Evolutionary conservation across 306 rosid genomes (phyloP).

Genomic region (Rosa rugosa): DNA sequence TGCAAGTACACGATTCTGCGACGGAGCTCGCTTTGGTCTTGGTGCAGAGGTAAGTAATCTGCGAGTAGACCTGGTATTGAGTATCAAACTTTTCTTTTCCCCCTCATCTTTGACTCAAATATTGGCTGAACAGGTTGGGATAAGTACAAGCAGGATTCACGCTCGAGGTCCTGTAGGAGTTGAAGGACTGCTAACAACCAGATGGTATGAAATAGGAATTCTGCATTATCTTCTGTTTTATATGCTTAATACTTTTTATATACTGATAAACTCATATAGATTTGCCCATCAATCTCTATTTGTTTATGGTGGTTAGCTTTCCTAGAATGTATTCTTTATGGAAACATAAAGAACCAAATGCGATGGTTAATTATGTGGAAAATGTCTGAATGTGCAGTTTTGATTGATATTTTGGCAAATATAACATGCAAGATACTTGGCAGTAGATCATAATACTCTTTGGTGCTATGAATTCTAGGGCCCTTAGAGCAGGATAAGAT

Average conservation of each 20-base stretch:
- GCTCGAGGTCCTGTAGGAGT: conserved; percentile 98
- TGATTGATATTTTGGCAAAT: background rate
- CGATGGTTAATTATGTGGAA: background rate
- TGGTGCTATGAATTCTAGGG: background rate
- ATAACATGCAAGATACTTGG: background rate
- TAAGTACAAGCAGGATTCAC: conserved; percentile 74
- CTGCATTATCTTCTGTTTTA: background rate
- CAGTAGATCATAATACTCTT: background rate
- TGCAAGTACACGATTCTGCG: conserved; percentile 74
- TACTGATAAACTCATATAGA: background rate
- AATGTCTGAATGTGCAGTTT: background rate
- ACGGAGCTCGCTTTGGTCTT: conserved; percentile 80
- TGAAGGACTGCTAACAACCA: conserved; percentile 78
- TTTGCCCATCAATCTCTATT: background rate
- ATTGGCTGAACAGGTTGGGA: conserved; percentile 66
- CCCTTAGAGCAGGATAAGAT: background rate
- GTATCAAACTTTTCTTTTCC: conserved; percentile 4
- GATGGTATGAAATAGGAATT: conserved; percentile 58
- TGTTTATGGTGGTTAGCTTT: background rate
- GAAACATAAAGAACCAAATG: background rate
- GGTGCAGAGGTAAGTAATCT: conserved; percentile 67
- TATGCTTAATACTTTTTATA: background rate
- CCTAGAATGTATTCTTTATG: background rate
- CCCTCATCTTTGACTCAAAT: conserved; percentile 16
- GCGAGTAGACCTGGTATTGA: background rate